phyloP scores from a whole-genome alignment of 2,329 filamentous ascomycete species.

The Trichoderma sp. region DNA sequence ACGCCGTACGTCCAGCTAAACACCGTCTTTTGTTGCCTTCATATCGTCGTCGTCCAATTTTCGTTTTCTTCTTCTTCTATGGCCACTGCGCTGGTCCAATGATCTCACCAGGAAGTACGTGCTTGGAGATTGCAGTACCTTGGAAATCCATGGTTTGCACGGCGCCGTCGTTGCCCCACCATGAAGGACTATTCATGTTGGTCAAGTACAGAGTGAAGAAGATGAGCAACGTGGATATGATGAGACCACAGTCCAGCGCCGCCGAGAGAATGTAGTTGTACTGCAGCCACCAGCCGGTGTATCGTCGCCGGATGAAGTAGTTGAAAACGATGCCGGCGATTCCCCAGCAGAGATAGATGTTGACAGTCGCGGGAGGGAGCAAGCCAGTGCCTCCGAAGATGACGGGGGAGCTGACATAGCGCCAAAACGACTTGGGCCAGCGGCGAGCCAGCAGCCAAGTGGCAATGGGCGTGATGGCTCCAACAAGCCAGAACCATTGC shows the following conservation, averaged over 20 bases:
- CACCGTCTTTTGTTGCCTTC: not conserved
- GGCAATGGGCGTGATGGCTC: conserved; percentile 61
- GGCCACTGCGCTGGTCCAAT: conserved; percentile 56
- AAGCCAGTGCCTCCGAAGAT: conserved; percentile 65
- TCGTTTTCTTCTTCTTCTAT: not conserved
- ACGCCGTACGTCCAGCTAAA: conserved; percentile 14
- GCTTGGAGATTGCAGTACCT: conserved; percentile 45
- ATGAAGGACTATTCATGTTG: conserved; percentile 54
- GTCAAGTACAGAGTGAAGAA: conserved; percentile 69
- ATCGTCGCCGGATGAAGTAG: conserved; percentile 64
- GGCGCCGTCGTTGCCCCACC: conserved; percentile 61
- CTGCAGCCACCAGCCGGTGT: conserved; percentile 72
- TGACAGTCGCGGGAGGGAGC: conserved; percentile 69
- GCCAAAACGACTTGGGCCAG: conserved; percentile 61
- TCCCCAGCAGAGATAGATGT: conserved; percentile 73
- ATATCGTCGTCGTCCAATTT: not conserved
- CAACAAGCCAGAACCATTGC: conserved; percentile 72
- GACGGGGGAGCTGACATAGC: conserved; percentile 68
- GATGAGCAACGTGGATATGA: conserved; percentile 66
- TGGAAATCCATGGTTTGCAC: conserved; percentile 50
- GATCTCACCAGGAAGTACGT: conserved; percentile 45
- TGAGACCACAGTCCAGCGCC: conserved; percentile 68
- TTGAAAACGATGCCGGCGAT: conserved; percentile 69
- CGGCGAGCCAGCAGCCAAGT: conserved; percentile 63
- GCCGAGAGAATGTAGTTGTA: conserved; percentile 78